Evolutionary conservation across 2,329 filamentous ascomycete genomes (phyloP).

Genomic region (Penicillium psychrosexuale): DNA sequence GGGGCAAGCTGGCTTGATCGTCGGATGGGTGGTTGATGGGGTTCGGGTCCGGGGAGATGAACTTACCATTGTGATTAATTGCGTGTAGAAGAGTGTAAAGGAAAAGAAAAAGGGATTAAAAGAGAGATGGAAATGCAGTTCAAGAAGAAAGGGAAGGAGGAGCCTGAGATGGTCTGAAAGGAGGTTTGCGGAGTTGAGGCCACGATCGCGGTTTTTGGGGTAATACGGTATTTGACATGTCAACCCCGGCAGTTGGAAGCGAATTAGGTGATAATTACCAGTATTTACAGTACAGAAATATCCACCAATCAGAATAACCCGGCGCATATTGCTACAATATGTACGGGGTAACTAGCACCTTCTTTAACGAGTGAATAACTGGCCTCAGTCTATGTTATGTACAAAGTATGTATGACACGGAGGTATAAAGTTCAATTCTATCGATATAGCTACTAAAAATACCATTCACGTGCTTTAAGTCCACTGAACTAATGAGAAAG

Average conservation of each 20-base stretch:
- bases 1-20: conserved; percentile 6
- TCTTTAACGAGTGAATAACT: neutral
- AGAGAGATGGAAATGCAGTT: conserved; percentile 4
- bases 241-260: neutral
- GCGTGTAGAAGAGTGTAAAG: conserved; percentile 7
- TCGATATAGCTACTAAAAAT: neutral
- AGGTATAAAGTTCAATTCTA: neutral
- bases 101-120: neutral
- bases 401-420: neutral
- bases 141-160: conserved; percentile 8
- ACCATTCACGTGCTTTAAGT: neutral
- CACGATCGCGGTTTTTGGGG: conserved; percentile 28
- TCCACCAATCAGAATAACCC: conserved; percentile 7
- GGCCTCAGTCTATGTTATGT: neutral
- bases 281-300: conserved; percentile 8
- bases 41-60: neutral
- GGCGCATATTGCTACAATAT: neutral
- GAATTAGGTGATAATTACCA: neutral
- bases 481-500: conserved; percentile 2
- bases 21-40: neutral
- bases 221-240: conserved; percentile 21
- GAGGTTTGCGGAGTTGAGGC: conserved; percentile 28
- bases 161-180: conserved; percentile 12
- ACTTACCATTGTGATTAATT: conserved; percentile 25
- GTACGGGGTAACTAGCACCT: neutral